Base-by-base conservation (phyloP, 441 rosid species). In the Populus hybrid region DNA sequence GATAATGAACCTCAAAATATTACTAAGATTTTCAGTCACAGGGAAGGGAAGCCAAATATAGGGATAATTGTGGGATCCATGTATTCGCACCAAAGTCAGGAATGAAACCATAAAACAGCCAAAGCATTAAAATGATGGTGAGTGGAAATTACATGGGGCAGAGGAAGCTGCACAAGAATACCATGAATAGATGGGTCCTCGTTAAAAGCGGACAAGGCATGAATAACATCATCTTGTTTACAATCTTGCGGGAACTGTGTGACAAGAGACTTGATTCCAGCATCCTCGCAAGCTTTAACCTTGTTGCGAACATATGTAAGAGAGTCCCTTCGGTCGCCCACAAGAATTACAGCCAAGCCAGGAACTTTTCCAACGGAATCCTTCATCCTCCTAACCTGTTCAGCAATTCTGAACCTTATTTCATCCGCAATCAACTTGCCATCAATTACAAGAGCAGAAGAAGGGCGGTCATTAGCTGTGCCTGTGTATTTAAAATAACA, bases 101-200 rank as follows among this genome's bases (percentile, higher is more conserved):
- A 53, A 56, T 53, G 16, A 4, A 33, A 61, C 35, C 23, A n/a
- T 61, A 64, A 64, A 29, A 18, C 65, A 64, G 38, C 21, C 77
- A 74, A 74, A 42, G 1, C 29, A 12, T 38, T 64, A 9, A 0
- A 45, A 45, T 45, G 56, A 45, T 45, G 56, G 56, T 45, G 56
- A 33, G 40, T 50, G 77, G 85, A 83, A 84, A 80, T 91, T 88
- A 95, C 99, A 87, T 90, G 89, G 42, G 99, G 98, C 76, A 95
- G 80, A 83, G 99, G 97, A 86, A 95, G 99, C 84, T 95, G 99
- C 74, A 93, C 95, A 45, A 93, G 97, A 86, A 93, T 83, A 69
- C 99, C 99, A 61, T 95, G 96, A 86, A 93, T 77, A 1, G 98
- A 87, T 1, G 88, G 83, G 72, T 93, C 93, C 71, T 86, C 82